Base-by-base conservation (phyloP, 2,329 filamentous ascomycete species). In the Raffaelea arxii region DNA sequence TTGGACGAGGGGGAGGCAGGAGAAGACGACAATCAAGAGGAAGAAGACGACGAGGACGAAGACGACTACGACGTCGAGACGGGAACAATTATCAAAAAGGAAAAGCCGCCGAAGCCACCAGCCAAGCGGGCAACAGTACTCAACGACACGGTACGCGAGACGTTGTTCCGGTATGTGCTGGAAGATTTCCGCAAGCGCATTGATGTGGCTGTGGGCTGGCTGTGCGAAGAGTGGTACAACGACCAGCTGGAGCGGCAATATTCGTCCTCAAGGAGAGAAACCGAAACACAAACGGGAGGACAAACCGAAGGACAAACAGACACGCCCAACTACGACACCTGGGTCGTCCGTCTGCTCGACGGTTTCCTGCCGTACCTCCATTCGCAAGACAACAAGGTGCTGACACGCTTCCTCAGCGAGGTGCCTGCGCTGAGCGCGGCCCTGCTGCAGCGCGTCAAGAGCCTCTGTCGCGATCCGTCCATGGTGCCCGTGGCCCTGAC, bases 181-280 rank as follows among this genome's bases (percentile, higher is more conserved):
- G 88, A 94, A 53, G 91, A 97, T 60, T 98, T 95, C 66, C 81
- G 91, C 46, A 82, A 77, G 51, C 82, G 92, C 38, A 90, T 97
- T 52, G 90, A 94, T 55, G 78, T 92, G 21, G 91, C 89, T 1
- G 88, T 97, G 44, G 82, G 84, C 7, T 98, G 92, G 92, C 74
- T 98, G 16, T 94, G 84, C 56, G 92, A 98, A 63, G 92, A 98
- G 65, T 98, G 92, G 91, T 97, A 95, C 64, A 94, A 90, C 57
- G 91, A 97, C 62, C 80, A 64, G 62, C 65, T 68, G 53, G 66
- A 62, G 50, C 67, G 59, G 41, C 61, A 52, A 48, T 69, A 63
- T 46, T 58, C 59, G 41, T 61, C 62, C 11, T 12, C 14, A 9
- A 14, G 25, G 40, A 25, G 2, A 6, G n/a, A 9, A 10, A 41